phyloP scores from a whole-genome alignment of 208 protist species.

The Naegleria lovaniensis region DNA sequence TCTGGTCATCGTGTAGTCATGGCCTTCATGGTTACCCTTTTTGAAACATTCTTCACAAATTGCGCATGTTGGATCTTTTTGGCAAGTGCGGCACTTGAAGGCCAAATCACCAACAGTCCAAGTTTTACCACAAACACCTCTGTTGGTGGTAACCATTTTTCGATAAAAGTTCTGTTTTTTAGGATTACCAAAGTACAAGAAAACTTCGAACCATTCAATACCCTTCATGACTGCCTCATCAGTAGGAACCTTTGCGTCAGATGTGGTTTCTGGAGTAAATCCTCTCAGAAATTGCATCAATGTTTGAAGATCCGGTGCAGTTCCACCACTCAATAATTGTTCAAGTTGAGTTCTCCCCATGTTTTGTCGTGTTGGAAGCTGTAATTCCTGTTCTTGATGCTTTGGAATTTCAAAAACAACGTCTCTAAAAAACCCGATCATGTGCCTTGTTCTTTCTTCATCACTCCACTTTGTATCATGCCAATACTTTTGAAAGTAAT shows the following conservation, averaged over 20 bases:
- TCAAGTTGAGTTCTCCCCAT: neutral
- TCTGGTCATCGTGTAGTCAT: slow-evolving; percentile 58
- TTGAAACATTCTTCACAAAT: slow-evolving; percentile 82
- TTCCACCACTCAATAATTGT: neutral
- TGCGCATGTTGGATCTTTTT: slow-evolving; percentile 68
- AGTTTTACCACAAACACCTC: slow-evolving; percentile 5
- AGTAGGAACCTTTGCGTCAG: neutral
- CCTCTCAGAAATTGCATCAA: neutral
- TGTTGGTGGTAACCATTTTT: neutral
- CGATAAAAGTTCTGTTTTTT: neutral
- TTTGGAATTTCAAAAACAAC: neutral
- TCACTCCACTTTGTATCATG: neutral
- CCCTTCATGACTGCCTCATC: neutral
- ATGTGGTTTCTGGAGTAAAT: neutral
- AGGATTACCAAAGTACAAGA: neutral
- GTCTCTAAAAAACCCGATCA: neutral
- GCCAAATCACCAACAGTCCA: slow-evolving; percentile 48
- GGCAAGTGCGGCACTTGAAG: slow-evolving; percentile 74
- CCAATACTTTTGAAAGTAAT: neutral
- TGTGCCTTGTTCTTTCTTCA: neutral
- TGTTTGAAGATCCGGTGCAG: neutral
- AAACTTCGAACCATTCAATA: neutral
- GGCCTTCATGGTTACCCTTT: slow-evolving; percentile 62
- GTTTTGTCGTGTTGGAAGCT: neutral
- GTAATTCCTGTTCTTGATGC: neutral